Conservation (phyloP, 805 yeast genomes). For the Candida glaebosa region DNA sequence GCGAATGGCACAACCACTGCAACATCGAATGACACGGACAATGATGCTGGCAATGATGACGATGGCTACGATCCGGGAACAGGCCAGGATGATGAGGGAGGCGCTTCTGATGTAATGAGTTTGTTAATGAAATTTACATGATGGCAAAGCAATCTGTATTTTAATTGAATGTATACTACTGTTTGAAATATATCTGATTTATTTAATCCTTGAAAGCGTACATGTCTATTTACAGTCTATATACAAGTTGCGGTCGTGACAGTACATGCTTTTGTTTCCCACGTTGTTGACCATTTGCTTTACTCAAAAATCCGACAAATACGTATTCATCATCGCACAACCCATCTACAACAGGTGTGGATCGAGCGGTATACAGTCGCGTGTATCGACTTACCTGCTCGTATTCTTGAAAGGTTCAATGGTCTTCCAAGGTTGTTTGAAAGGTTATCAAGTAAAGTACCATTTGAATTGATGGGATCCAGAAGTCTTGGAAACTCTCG, state of each 20-base stretch:
- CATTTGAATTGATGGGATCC: background rate
- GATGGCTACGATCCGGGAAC: conserved; percentile 6
- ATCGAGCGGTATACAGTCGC: background rate
- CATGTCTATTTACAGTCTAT: too few relatives aligned
- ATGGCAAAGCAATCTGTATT: background rate
- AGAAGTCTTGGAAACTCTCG: conserved; percentile 11
- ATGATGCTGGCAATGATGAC: conserved; percentile 6
- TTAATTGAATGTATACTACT: background rate
- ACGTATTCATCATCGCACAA: conserved; percentile 9
- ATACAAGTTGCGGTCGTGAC: too few relatives aligned
- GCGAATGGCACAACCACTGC: conserved; percentile 18
- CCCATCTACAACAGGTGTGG: background rate
- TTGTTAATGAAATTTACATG: conserved; percentile 28
- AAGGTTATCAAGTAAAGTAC: conserved; percentile 8
- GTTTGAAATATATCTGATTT: background rate
- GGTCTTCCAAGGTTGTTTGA: conserved; percentile 2
- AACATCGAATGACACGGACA: background rate
- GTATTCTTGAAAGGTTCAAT: background rate
- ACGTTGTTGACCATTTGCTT: too few relatives aligned
- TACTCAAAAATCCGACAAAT: too few relatives aligned
- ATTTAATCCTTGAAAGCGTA: too few relatives aligned
- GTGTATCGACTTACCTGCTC: background rate
- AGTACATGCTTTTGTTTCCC: too few relatives aligned
- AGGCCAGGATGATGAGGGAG: conserved; percentile 2
- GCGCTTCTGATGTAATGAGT: conserved; percentile 24